A percentile compares a stretch with the other conserved stretches of the same genome.
Conservation (phyloP, 257 asterid genomes). For the Ocimum tenuiflorum region DNA sequence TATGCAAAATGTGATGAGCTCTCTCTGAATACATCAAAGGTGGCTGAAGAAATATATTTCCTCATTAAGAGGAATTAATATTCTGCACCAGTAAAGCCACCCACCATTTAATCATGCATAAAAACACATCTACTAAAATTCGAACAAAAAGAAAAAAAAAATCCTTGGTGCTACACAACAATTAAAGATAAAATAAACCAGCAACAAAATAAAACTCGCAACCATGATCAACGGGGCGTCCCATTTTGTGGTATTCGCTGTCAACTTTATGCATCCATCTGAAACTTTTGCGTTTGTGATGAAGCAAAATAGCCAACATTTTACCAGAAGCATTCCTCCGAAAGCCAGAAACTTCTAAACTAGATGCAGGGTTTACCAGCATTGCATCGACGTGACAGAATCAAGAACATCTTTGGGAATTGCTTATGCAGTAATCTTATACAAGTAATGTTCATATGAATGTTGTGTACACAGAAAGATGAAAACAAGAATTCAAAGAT, state of each 20-base stretch:
- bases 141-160: no score
- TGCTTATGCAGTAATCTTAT: no score
- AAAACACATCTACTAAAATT: constrained; percentile 17
- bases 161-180: no score
- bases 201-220: constrained; percentile 12
- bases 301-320: constrained; percentile 10
- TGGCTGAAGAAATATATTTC: constrained; percentile 29
- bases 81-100: constrained; percentile 51
- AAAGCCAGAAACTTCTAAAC: no score
- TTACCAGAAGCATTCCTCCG: constrained; percentile 1
- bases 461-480: no score
- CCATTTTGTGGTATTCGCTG: constrained; percentile 9
- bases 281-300: background rate
- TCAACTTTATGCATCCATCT: background rate
- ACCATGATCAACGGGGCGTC: background rate
- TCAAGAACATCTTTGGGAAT: no score
- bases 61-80: constrained; percentile 30
- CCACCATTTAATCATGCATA: constrained; percentile 32
- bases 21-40: constrained; percentile 36
- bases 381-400: no score
- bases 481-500: background rate
- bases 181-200: background rate
- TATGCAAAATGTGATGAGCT: constrained; percentile 26
- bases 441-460: no score
- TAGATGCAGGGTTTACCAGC: no score